Conservation (phyloP, 2,329 filamentous ascomycete genomes). For the Diaporthe aspalathi region DNA sequence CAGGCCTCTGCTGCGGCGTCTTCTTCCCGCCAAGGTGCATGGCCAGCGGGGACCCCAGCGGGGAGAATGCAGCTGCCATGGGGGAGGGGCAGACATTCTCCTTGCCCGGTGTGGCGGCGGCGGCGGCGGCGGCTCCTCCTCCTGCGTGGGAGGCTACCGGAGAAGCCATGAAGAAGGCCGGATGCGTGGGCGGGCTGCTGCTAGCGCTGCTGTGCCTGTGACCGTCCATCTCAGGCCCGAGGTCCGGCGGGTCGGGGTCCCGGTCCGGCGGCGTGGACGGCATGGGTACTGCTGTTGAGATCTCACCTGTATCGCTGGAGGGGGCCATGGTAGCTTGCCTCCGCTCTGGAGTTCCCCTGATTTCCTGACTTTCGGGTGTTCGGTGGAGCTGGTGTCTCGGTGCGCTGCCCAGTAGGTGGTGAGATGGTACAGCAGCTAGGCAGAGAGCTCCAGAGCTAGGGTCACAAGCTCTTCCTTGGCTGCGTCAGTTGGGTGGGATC, state of each 20-base stretch:
- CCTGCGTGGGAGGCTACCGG: no score
- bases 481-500: constrained; percentile 3
- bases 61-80: constrained; percentile 37
- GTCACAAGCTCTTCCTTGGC: constrained; percentile 17
- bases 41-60: constrained; percentile 5
- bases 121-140: background rate
- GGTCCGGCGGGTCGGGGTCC: background rate
- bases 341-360: background rate
- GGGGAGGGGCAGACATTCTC: constrained; percentile 36
- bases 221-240: constrained; percentile 27
- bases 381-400: background rate
- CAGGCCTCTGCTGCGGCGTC: background rate
- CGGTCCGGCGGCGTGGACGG: background rate
- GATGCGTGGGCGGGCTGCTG: constrained; percentile 36
- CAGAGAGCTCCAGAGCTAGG: constrained; percentile 6
- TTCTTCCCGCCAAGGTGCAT: constrained; percentile 15
- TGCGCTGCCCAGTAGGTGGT: background rate
- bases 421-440: background rate
- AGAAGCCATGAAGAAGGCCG: constrained; percentile 30
- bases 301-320: constrained; percentile 37
- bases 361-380: background rate
- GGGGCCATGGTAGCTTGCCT: constrained; percentile 29
- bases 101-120: background rate
- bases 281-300: background rate
- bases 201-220: constrained; percentile 24